Base-by-base conservation (phyloP, 495 filamentous ascomycete species). In the Neurospora intermedia region DNA sequence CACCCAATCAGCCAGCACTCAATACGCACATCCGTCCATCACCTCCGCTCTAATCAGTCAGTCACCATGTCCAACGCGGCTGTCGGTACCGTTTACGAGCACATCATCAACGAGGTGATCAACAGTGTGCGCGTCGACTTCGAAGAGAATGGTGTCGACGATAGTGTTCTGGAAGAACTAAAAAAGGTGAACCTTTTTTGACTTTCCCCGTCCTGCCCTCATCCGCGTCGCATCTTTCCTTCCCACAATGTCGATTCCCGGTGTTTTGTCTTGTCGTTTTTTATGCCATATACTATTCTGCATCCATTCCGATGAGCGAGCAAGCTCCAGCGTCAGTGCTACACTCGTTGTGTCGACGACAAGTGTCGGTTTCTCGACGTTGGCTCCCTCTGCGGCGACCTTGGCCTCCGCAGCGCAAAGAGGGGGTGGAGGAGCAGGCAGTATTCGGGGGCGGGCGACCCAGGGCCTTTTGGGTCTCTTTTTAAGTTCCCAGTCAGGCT, bases 81-180 rank as follows among this genome's bases (percentile, higher is more conserved):
- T 43, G 86, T 89, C 72, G 96, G 96, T 78, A 78, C 81, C 73
- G 90, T 98, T 74, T 99, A 97, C 85, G 85, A 91, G 80, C 87
- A 90, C 80, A 92, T 98, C 85, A 98, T 99, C 83, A 85, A 92
- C 73, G 94, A 96, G 81, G 94, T 98, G 74, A 90, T 97, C 80
- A 89, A 92, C 74, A 88, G 88, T 71, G 97, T 94, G 78, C 88
- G 93, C 81, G 91, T 95, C 78, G 94, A 97, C 81, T 98, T 99
- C 82, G 96, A 99, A 82, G 96, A 98, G 81, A 92, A 91, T 77
- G 96, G 96, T 75, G 92, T 98, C 74, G 93, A 96, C 73, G 91
- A 93, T 79, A 84, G 88, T 75, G 93, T 93, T 69, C 85, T 99
- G 76, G 86, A 92, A 74, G 93, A 97, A 79, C 85, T 99, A 87